Evolutionary conservation across 495 filamentous ascomycete genomes (phyloP).

Genomic region (Lophiostoma macrostomum): DNA sequence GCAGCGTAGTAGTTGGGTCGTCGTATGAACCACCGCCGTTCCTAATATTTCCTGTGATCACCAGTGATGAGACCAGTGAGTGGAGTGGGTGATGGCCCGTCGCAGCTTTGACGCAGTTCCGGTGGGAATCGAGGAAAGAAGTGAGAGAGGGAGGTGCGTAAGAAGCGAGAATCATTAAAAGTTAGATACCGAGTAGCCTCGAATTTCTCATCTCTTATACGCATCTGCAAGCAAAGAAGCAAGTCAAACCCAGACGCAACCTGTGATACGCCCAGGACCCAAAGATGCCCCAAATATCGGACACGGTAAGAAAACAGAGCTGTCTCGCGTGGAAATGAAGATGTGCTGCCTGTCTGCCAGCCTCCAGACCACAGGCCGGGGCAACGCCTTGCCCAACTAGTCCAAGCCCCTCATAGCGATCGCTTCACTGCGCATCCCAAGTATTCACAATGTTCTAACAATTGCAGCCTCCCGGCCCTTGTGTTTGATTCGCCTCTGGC

Average conservation of each 20-base stretch:
- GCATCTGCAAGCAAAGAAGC: not conserved
- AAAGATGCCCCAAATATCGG: conserved; percentile 16
- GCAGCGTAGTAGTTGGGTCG: not conserved
- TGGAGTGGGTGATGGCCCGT: not conserved
- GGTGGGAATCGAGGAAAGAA: not conserved
- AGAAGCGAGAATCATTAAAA: conserved; percentile 20
- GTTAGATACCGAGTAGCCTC: conserved; percentile 24
- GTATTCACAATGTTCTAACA: conserved; percentile 52
- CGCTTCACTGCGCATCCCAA: not conserved
- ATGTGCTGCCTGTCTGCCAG: not conserved
- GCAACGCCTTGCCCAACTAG: not conserved
- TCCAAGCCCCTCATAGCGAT: not conserved
- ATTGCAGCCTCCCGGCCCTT: conserved; percentile 68
- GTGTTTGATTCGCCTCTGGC: conserved; percentile 72
- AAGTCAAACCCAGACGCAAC: too few species aligned
- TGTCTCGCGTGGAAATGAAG: conserved; percentile 7
- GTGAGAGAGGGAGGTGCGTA: not conserved
- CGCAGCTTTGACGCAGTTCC: not conserved
- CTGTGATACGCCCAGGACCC: conserved; percentile 23
- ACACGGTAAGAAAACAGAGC: not conserved
- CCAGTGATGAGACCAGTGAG: not conserved
- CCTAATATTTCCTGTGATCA: not conserved
- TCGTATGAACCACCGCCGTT: too few species aligned
- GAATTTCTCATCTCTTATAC: conserved; percentile 13
- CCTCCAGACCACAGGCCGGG: not conserved